A percentile compares a stretch with the other conserved stretches of the same genome.
These are phyloP conservation scores for Psophocarpus tetragonolobus DNA, from an alignment of 306 rosid species.

Conservation along the genomic window DNA sequence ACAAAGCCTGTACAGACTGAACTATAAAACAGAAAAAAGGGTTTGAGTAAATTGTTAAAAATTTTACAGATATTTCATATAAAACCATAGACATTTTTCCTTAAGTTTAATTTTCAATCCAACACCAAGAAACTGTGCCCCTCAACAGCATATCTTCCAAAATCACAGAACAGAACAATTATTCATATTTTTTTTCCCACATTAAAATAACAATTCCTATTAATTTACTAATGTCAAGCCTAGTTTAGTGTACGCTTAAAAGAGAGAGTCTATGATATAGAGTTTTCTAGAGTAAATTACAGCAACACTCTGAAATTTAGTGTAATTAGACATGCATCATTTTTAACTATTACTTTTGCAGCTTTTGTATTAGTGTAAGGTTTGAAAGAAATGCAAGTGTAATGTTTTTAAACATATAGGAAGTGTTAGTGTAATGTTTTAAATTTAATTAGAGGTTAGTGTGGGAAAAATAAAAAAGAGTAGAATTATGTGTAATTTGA, in stretches of 20 bases:
- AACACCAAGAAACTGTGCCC: not conserved
- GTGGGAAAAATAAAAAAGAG: no score
- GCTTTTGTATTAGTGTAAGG: no score
- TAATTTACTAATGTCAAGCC: not conserved
- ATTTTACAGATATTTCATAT: constrained; percentile 3
- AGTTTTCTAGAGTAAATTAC: no score
- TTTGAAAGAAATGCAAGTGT: no score
- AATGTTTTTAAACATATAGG: no score
- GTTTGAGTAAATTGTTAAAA: not conserved
- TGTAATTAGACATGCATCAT: no score
- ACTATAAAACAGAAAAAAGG: not conserved
- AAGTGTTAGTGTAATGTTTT: no score
- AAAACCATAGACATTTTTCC: not conserved
- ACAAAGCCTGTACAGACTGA: not conserved
- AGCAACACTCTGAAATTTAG: no score
- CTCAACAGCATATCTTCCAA: not conserved
- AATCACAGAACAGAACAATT: not conserved
- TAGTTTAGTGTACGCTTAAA: not conserved
- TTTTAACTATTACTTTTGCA: no score
- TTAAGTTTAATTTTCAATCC: not conserved
- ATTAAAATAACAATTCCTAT: not conserved
- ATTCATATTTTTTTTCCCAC: not conserved
- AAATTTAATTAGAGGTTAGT: no score
- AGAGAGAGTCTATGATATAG: not conserved
- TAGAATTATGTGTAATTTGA: no score